A percentile compares a stretch with the other conserved stretches of the same genome.
Conservation (phyloP, 768 basidiomycete genomes). For the Leccinum olivaceopallidum region DNA sequence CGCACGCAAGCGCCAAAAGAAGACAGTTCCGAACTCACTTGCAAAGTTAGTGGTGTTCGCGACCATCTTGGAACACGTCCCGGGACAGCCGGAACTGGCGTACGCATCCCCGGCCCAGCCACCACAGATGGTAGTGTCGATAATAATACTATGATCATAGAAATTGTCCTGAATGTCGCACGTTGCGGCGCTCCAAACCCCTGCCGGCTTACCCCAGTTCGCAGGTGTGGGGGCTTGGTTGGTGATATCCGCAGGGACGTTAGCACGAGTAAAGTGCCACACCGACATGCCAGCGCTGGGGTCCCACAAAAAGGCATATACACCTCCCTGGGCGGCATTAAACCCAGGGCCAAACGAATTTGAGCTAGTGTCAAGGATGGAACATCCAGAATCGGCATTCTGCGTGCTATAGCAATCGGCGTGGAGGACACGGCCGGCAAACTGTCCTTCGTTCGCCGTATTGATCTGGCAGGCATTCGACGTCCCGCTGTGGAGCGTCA, state of each 20-base stretch:
- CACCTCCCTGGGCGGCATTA: constrained; percentile 44
- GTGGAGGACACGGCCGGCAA: constrained; percentile 24
- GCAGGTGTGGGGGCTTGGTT: constrained; percentile 42
- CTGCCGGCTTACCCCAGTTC: constrained; percentile 53
- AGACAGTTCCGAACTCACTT: constrained; percentile 29
- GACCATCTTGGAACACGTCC: constrained; percentile 48
- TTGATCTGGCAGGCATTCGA: constrained; percentile 34
- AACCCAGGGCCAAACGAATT: constrained; percentile 42
- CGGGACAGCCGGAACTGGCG: constrained; percentile 34
- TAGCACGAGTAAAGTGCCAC: constrained; percentile 54
- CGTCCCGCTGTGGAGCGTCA: constrained; percentile 60
- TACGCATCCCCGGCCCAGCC: constrained; percentile 30
- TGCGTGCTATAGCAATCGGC: constrained; percentile 41
- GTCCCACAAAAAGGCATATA: constrained; percentile 59
- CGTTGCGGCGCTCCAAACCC: constrained; percentile 45
- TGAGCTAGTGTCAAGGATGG: constrained; percentile 39
- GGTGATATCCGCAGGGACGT: constrained; percentile 52
- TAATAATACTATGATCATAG: constrained; percentile 46
- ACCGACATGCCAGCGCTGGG: constrained; percentile 45
- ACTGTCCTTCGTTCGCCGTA: constrained; percentile 23
- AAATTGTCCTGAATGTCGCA: constrained; percentile 54
- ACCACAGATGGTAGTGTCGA: constrained; percentile 37
- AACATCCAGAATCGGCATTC: constrained; percentile 49
- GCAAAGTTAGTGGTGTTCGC: constrained; percentile 55
- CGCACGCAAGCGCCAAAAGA: constrained; percentile 6